Evolutionary conservation across 2,329 filamentous ascomycete genomes (phyloP), one percentile per base, ranked within the genome.

Genomic region (Cryphonectria carpinicola): DNA sequence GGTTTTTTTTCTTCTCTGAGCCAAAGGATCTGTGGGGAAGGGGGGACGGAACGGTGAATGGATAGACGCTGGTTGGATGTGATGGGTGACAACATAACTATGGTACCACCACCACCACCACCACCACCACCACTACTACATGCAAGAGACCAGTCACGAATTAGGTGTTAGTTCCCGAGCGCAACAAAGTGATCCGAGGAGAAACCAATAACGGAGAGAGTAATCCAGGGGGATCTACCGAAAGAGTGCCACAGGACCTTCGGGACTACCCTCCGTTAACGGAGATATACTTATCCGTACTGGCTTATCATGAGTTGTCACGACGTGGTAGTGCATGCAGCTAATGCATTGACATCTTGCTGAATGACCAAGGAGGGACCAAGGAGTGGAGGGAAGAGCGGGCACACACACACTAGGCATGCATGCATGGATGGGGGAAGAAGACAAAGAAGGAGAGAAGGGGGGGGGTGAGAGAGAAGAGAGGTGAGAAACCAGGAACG

Each of bases 221-320:
- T 64, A 64, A 56, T 63, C 66, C 63, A 52, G 43, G 43, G 41
- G 22, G 64, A 54, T 54, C 43, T 54, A 65, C 43, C 58, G 46
- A 54, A 56, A 49, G 22, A 49, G 60, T 68, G 66, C 32, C 49
- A 63, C 60, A 63, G 60, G 10, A 39, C 32, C 43, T 64, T 43
- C 60, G 32, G 60, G 66, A 64, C 60, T 22, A 41, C 5, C 35
- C 66, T 68, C 66, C 66, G 66, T 63, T 68, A 63, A 68, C 58
- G 58, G 66, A 68, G 66, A 68, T 68, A 68, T 54, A 62, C 35
- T 39, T 54, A 35, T 43, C 43, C 66, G 28, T 49, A n/a, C 66
- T 39, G 60, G 58, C 66, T 62, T 68, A 68, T 68, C 66, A 64
- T 68, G 56, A 49, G 66, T 46, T 67, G 66, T 49, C 25, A 64